These are phyloP conservation scores for Eucalyptus caleyi DNA, from an alignment of 345 rosid species.

Conservation along the genomic window DNA sequence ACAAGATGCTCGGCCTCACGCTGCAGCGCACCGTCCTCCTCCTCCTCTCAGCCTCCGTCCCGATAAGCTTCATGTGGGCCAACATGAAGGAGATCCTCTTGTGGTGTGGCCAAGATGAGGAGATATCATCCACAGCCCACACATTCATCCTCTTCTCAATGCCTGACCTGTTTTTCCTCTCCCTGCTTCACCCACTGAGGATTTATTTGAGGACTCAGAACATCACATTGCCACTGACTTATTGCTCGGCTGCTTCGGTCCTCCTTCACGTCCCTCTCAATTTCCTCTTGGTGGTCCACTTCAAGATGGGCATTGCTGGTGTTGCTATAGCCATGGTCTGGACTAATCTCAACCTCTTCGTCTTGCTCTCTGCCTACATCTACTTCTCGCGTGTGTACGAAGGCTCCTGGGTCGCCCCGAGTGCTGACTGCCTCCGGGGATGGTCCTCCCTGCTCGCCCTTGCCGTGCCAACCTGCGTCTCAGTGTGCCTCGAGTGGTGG, in stretches of 20 bases:
- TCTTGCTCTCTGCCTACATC: constrained; percentile 50
- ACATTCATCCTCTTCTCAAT: constrained; percentile 66
- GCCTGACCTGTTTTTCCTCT: constrained; percentile 87
- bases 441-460: constrained; percentile 87
- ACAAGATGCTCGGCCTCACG: constrained; percentile 81
- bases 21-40: constrained; percentile 92
- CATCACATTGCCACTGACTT: constrained; percentile 79
- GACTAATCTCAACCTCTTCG: constrained; percentile 75
- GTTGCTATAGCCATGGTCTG: constrained; percentile 86
- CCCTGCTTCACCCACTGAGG: constrained; percentile 88
- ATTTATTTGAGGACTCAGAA: constrained; percentile 78
- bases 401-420: constrained; percentile 77
- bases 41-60: constrained; percentile 71
- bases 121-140: constrained; percentile 63
- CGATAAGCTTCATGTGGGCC: constrained; percentile 79
- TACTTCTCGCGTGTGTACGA: constrained; percentile 63
- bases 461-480: constrained; percentile 79
- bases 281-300: constrained; percentile 59
- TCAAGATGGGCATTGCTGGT: constrained; percentile 79
- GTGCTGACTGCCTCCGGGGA: constrained; percentile 61
- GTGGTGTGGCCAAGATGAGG: constrained; percentile 78
- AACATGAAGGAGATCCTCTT: constrained; percentile 62
- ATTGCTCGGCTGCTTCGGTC: constrained; percentile 78
- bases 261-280: constrained; percentile 77
- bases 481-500: constrained; percentile 99